phyloP scores from a whole-genome alignment of 2,329 filamentous ascomycete genomes.

The Pseudogymnoascus sp. region DNA sequence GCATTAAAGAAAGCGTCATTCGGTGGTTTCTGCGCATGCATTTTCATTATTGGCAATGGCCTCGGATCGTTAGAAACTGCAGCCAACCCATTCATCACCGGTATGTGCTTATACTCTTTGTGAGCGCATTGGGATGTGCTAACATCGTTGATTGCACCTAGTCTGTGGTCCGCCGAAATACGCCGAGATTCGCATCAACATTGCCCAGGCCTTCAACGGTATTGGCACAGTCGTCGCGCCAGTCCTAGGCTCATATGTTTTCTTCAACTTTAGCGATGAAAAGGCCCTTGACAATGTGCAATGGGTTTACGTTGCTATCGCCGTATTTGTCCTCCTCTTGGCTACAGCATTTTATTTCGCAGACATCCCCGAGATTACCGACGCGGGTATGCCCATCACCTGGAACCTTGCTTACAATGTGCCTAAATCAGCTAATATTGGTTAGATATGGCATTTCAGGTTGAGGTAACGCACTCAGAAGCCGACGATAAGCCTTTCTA shows the following conservation, averaged over 20 bases:
- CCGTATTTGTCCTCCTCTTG: slow-evolving; percentile 50
- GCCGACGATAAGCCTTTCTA: slow-evolving; percentile 51
- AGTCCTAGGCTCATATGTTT: slow-evolving; percentile 64
- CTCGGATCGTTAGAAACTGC: slow-evolving; percentile 68
- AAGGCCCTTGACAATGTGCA: slow-evolving; percentile 52
- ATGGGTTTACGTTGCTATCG: slow-evolving; percentile 58
- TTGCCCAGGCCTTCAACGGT: slow-evolving; percentile 71
- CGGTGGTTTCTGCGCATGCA: slow-evolving; percentile 23
- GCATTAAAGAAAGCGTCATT: slow-evolving; percentile 45
- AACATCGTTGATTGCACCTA: background rate
- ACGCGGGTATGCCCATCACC: slow-evolving; percentile 53
- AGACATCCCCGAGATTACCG: slow-evolving; percentile 46
- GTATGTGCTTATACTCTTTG: slow-evolving; percentile 19
- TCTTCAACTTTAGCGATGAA: slow-evolving; percentile 55
- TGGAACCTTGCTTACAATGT: background rate
- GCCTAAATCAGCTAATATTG: slow-evolving; percentile 13
- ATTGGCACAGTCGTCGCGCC: slow-evolving; percentile 68
- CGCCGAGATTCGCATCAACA: slow-evolving; percentile 67
- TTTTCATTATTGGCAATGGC: slow-evolving; percentile 65
- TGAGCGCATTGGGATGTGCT: background rate
- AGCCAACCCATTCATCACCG: slow-evolving; percentile 51
- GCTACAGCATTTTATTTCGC: slow-evolving; percentile 52
- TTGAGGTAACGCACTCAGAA: slow-evolving; percentile 33
- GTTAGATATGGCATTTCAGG: slow-evolving; percentile 22
- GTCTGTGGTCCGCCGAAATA: slow-evolving; percentile 51